These are phyloP conservation scores for Bonia amplexicaulis DNA, from an alignment of 176 grass and related monocot species.

Conservation along the genomic window DNA sequence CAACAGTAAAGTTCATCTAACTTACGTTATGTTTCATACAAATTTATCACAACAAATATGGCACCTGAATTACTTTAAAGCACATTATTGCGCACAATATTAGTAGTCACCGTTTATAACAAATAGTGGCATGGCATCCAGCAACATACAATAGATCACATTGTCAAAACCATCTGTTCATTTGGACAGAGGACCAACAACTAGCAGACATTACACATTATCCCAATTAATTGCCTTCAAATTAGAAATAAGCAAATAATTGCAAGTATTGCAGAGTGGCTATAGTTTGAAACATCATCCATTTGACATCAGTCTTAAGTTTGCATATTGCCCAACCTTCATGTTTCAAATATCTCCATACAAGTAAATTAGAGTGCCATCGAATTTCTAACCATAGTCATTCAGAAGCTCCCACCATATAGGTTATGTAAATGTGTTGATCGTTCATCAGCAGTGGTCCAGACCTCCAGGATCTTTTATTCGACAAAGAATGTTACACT, in stretches of 20 bases:
- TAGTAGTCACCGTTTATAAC: not conserved
- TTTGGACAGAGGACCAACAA: not conserved
- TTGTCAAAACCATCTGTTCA: not conserved
- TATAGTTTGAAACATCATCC: too few species aligned
- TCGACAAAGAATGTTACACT: not conserved
- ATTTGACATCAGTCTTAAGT: not conserved
- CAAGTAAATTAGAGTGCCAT: not conserved
- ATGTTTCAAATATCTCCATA: not conserved
- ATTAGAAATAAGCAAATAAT: not conserved
- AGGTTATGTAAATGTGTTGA: not conserved
- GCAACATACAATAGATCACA: not conserved
- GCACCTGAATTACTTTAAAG: not conserved
- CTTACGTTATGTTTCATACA: not conserved
- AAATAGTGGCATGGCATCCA: not conserved
- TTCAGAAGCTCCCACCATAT: not conserved
- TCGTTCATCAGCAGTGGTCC: not conserved
- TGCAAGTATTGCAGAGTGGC: too few species aligned
- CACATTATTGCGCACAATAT: not conserved
- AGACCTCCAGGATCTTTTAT: not conserved
- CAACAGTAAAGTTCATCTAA: not conserved
- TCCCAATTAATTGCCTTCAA: not conserved
- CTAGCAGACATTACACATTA: not conserved
- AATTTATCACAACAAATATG: not conserved
- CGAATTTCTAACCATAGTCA: not conserved
- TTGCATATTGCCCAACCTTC: not conserved